Evolutionary conservation across 2,329 filamentous ascomycete species (phyloP).

Genomic region (Phialemonium atrogriseum): DNA sequence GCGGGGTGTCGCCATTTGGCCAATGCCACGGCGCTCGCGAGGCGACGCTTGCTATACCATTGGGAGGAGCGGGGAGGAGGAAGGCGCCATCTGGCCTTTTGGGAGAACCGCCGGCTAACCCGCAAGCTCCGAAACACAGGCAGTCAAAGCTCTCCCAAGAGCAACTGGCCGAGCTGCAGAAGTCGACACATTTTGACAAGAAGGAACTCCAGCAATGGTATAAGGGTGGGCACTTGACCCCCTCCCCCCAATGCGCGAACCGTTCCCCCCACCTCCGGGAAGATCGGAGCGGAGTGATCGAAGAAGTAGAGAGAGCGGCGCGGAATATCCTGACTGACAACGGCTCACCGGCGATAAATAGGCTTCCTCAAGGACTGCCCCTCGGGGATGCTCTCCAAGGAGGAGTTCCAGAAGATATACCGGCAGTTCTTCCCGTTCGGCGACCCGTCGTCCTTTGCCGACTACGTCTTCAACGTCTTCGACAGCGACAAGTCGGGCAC

Average conservation of each 20-base stretch:
- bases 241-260: conserved; percentile 3
- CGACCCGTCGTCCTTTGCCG: conserved; percentile 92
- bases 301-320: no score
- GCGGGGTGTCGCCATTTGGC: no score
- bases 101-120: no score
- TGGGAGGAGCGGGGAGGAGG: no score
- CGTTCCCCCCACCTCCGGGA: no score
- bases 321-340: no score
- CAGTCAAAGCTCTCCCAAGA: conserved; percentile 97
- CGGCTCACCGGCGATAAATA: no score
- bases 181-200: conserved; percentile 98
- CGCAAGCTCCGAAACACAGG: conserved; percentile 41
- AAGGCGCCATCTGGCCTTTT: no score
- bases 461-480: conserved; percentile 99
- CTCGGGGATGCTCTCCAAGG: conserved; percentile 91
- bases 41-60: no score
- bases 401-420: conserved; percentile 99
- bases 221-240: conserved; percentile 60
- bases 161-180: conserved; percentile 91
- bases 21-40: background rate
- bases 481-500: conserved; percentile 95
- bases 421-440: conserved; percentile 99
- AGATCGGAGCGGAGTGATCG: no score
- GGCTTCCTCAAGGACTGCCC: conserved; percentile 98
- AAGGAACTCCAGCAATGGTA: conserved; percentile 99